phyloP scores from a whole-genome alignment of 805 yeast genomes.

The Teunomyces gatunensis region DNA sequence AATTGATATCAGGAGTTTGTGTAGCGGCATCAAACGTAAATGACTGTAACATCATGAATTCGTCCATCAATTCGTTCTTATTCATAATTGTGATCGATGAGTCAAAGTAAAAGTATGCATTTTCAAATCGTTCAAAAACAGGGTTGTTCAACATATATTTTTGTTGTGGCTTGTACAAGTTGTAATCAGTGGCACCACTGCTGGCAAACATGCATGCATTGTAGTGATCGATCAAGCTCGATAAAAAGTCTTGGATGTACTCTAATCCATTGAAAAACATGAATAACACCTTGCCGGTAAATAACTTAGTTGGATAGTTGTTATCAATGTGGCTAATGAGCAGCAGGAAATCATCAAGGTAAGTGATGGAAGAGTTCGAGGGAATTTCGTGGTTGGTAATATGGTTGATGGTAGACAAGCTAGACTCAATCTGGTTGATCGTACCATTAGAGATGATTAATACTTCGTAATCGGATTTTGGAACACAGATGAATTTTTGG shows the following conservation, averaged over 20 bases:
- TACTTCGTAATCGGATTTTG: constrained; percentile 30
- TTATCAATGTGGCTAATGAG: constrained; percentile 16
- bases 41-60: constrained; percentile 2
- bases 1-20: constrained; percentile 16
- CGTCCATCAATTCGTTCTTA: constrained; percentile 4
- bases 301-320: constrained; percentile 9
- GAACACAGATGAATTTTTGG: constrained; percentile 34
- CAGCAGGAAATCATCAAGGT: constrained; percentile 21
- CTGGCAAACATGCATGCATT: constrained; percentile 7
- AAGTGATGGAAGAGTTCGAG: constrained; percentile 20
- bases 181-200: not conserved
- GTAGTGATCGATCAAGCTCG: constrained; percentile 29
- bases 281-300: constrained; percentile 31
- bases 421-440: constrained; percentile 23
- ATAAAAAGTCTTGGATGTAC: constrained; percentile 29
- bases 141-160: constrained; percentile 4
- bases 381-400: constrained; percentile 21
- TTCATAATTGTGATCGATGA: constrained; percentile 17
- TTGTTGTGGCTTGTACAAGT: not conserved
- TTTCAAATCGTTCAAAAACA: constrained; percentile 15
- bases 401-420: constrained; percentile 20
- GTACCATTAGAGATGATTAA: constrained; percentile 36
- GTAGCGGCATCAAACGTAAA: constrained; percentile 3
- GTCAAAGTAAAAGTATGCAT: constrained; percentile 35
- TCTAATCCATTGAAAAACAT: constrained; percentile 38